Base-by-base conservation (phyloP, 257 asterid genomes). In the Rehmannia glutinosa region DNA sequence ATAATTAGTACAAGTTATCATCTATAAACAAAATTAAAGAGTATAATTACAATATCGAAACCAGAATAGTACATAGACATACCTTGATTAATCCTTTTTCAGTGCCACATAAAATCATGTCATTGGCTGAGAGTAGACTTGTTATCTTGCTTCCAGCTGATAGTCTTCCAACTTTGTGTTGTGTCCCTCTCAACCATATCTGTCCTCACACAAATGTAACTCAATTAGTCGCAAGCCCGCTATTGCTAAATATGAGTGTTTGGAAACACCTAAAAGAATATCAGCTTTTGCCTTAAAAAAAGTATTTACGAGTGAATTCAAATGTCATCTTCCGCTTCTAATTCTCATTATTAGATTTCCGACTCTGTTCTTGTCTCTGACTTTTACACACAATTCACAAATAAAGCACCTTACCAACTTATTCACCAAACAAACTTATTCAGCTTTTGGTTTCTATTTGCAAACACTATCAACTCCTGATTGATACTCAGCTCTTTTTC, bases 101-200 rank as follows among this genome's bases (percentile, higher is more conserved):
- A 15, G 96, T 92, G 28, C 98, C 98, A 63, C 98, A 92, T 8
- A 92, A 78, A 72, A 92, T 84, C 91, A 90, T 84, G 82, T 84
- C 98, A 69, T 92, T 92, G 47, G 97, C 98, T 15, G 95, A 69
- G 51, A 90, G 84, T 21, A 92, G 64, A 82, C 97, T 86, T 19
- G 98, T 90, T 60, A 90, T 87, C 73, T 87, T 92, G 95, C 97
- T 86, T 13, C 97, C 94, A 27, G 97, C 95, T 71, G 97, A 92
- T 72, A 92, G 42, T 64, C 98, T 87, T 49, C 97, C 98, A 35
- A 92, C 97, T 77, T 82, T 90, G 52, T 92, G 96, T 8, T 84
- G 91, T 49, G 96, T 77, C 55, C 95, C 97, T 83, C 97, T 84
- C 78, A 92, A 76, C 97, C 96, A 92, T 64, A 92, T 85, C 95